Conservation (phyloP, 169 alveolate genomes). For the Theileria parva region DNA sequence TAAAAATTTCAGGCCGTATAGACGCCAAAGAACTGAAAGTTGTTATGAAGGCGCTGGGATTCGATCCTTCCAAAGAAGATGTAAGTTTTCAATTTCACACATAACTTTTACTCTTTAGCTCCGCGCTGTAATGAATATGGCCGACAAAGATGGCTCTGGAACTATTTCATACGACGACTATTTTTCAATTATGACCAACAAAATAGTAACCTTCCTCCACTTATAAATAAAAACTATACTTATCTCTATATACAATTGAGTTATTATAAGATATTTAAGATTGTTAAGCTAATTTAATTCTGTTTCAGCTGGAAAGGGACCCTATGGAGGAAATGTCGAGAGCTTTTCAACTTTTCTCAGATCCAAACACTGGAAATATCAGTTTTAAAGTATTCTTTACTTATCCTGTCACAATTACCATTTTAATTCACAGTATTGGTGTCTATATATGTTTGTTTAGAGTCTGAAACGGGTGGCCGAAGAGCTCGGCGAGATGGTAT, state of each 20-base stretch:
- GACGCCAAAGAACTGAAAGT: constrained; percentile 96
- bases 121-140: constrained; percentile 89
- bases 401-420: background rate
- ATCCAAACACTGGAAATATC: constrained; percentile 94
- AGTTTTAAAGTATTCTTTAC: constrained; percentile 79
- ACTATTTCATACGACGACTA: constrained; percentile 83
- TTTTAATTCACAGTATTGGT: background rate
- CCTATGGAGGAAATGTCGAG: constrained; percentile 94
- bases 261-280: no score
- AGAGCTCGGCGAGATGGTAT: constrained; percentile 97
- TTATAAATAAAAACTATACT: background rate
- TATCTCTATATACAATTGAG: background rate
- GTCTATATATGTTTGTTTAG: constrained; percentile 51
- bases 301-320: constrained; percentile 85
- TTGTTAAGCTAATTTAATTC: background rate
- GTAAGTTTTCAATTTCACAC: constrained; percentile 51
- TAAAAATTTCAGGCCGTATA: constrained; percentile 76
- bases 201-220: constrained; percentile 60
- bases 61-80: constrained; percentile 97
- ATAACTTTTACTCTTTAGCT: constrained; percentile 65
- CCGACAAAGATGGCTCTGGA: constrained; percentile 90
- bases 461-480: constrained; percentile 95
- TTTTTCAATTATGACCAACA: constrained; percentile 76
- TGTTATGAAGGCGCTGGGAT: constrained; percentile 99
- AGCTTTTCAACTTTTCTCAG: constrained; percentile 95